Evolutionary conservation across 306 rosid species (phyloP).

Genomic region (Trichosanthes truncata): DNA sequence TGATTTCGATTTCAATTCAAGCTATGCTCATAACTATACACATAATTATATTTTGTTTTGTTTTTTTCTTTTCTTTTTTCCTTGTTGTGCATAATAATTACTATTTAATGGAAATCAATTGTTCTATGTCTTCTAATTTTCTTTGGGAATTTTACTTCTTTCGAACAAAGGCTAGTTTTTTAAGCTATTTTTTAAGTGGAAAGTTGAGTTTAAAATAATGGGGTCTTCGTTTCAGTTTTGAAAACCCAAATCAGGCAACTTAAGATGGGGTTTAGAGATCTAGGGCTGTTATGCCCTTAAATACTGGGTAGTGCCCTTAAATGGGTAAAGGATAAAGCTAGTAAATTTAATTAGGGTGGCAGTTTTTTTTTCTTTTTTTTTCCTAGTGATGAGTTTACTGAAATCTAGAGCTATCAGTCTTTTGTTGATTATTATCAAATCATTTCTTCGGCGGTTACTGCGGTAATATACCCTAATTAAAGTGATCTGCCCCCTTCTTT

Average conservation of each 20-base stretch:
- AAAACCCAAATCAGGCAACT: not conserved
- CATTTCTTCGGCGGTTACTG: slow-evolving; percentile 49
- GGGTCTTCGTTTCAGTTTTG: not conserved
- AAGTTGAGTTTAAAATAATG: not conserved
- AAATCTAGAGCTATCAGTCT: slow-evolving; percentile 30
- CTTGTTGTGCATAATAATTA: not conserved
- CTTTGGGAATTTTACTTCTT: not conserved
- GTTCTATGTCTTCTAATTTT: not conserved
- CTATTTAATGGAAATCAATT: not conserved
- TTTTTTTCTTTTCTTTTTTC: not conserved
- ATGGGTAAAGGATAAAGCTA: not conserved
- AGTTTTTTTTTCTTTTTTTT: slow-evolving; percentile 11
- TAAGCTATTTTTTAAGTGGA: not conserved
- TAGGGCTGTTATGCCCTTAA: slow-evolving; percentile 8
- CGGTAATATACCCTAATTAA: slow-evolving; percentile 16
- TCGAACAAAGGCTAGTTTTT: not conserved
- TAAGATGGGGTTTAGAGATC: not conserved
- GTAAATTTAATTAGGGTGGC: slow-evolving; percentile 27
- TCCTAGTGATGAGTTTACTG: slow-evolving; percentile 29
- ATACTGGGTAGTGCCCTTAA: not conserved
- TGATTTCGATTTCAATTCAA: not conserved
- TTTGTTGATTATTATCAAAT: slow-evolving; percentile 25
- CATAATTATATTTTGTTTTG: not conserved
- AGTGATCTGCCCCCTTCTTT: not conserved
- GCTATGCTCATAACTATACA: not conserved